Base-by-base conservation (phyloP, 2,329 filamentous ascomycete species). In the Bipolaris victoriae region DNA sequence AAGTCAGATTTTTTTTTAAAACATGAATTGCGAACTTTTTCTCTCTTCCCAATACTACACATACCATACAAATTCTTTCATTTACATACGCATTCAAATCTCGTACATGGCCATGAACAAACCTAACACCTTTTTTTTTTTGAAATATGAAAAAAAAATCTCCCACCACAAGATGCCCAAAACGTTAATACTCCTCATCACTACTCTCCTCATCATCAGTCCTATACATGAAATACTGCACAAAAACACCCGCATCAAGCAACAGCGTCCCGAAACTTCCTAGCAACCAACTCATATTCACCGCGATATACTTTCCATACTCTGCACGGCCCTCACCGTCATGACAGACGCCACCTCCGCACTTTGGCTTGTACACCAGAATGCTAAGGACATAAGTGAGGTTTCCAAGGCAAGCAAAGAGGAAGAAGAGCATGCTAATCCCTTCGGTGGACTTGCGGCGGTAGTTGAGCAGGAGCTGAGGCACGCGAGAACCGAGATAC, bases 331-430 rank as follows among this genome's bases (percentile, higher is more conserved):
- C 85, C 77, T 96, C 91, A 0, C 88, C 90, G 0, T 82, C 78
- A 24, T 74, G 75, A 78, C 93, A 97, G 5, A 40, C 31, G 13
- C 75, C 69, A 18, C 64, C 52, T 55, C 56, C 54, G 65, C 91
- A 96, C 29, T 84, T 80, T 0, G 93, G 91, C 57, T 93, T 91
- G 71, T 92, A 98, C 1, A 92, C 93, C 62, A 98, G 84, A 66
- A 99, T 98, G 36, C 89, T 93, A 36, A 97, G 80, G 16, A 97
- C 93, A 70, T 96, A 98, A 0, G 93, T 97, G 63, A 97, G 77
- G 75, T 99, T 99, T 2, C 95, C 95, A 5, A 98, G 86, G 73
- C 94, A 98, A 4, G 95, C 95, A 74, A 99, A 98, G 20, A 98
- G 82, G 80, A 98, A 98, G 79, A 98, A 99, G 10, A 98, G 84